These are phyloP conservation scores for Solidago caesia DNA, from an alignment of 129 eudicot species.

Conservation along the genomic window DNA sequence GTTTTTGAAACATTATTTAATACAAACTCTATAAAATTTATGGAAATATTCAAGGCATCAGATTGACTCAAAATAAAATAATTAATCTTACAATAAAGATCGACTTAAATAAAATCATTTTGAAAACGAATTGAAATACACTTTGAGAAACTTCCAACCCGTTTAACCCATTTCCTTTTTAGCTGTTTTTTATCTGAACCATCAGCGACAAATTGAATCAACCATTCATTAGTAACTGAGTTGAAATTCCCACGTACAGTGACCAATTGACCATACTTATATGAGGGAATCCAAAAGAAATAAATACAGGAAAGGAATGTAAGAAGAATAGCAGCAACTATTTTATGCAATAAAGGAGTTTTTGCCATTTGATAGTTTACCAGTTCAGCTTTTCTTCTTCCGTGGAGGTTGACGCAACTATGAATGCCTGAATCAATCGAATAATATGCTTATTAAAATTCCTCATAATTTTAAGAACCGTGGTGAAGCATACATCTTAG, in stretches of 20 bases:
- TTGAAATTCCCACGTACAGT: not conserved
- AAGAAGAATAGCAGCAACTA: not conserved
- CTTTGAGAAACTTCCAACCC: not conserved
- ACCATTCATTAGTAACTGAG: not conserved
- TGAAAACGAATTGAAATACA: not conserved
- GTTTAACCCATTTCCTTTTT: not conserved
- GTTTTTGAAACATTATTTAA: no score
- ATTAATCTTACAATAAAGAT: not conserved
- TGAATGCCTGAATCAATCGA: conserved; percentile 71
- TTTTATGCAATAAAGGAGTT: not conserved
- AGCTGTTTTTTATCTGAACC: not conserved
- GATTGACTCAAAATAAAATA: not conserved
- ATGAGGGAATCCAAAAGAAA: not conserved
- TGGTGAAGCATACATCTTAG: no score
- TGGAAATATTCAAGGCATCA: not conserved
- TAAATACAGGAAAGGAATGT: not conserved
- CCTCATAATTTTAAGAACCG: not conserved
- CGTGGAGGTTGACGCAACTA: conserved; percentile 90
- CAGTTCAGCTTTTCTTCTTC: conserved; percentile 90
- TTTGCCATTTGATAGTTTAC: conserved; percentile 37
- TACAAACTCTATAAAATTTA: no score
- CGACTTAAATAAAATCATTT: not conserved
- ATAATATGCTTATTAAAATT: not conserved
- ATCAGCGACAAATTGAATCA: not conserved
- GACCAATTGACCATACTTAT: not conserved